Evolutionary conservation across 108 stramenopile genomes (phyloP), one percentile per base, ranked within the genome.

Genomic region (Nannochloropsis salina): DNA sequence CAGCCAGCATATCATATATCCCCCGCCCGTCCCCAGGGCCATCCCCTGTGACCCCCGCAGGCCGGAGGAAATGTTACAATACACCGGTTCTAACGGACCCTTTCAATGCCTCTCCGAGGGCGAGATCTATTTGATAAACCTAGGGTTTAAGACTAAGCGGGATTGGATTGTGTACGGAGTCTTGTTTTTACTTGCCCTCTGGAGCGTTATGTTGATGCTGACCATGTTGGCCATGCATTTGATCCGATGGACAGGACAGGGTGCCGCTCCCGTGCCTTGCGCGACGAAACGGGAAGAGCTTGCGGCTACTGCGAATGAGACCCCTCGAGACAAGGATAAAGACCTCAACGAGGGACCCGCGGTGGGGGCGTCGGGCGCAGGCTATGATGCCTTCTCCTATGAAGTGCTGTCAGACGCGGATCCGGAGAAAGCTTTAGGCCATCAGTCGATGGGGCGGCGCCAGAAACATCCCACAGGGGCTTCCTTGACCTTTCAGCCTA

Each of bases 401-500:
- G 20, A 74, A n/a, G 2, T n/a, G 8, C 61, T 74, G 61, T n/a
- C 61, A n/a, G 61, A 74, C 61, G 61, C 20, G 20, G 61, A 15
- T n/a, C 20, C 15, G 15, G 61, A 74, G 61, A 6, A 15, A n/a
- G 61, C 61, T n/a, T n/a, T 6, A 6, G 4, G 20, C 43, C 9
- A 81, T 40, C 40, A n/a, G 31, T 84, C 83, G 12, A 31, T 31
- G 31, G 31, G 31, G 31, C 44, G 42, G 45, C 43, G 86, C 85
- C 85, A 12, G 83, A 89, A 42, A 44, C 84, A 18, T 88, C 85
- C 81, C 40, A 84, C 86, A 31, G 44, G 84, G 9, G 88, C 20
- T 42, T 82, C 88, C 40, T 44, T 88, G 9, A 40, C 87, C 20
- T 92, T 91, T 74, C 90, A 90, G 12, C 86, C 91, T 40, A 80